Evolutionary conservation across 176 grass and related monocot species (phyloP).

Genomic region (Bolboschoenus planiculmis): DNA sequence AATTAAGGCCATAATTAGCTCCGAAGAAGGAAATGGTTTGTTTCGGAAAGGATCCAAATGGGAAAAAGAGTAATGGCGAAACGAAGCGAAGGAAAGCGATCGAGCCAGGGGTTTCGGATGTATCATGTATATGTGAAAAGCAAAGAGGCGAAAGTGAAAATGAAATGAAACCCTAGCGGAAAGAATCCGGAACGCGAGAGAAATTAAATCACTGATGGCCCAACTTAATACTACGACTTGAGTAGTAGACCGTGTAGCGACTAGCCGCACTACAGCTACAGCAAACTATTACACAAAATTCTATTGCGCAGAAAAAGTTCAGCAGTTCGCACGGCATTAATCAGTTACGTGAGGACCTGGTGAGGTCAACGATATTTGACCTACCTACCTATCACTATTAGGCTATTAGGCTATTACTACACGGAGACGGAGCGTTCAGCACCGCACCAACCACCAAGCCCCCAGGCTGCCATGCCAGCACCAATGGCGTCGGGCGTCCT

Average conservation of each 20-base stretch:
- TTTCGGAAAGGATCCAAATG: neutral
- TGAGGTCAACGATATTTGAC: too few species aligned
- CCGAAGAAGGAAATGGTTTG: neutral
- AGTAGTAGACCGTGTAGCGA: too few species aligned
- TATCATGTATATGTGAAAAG: neutral
- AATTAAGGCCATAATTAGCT: neutral
- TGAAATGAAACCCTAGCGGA: slow-evolving; percentile 14
- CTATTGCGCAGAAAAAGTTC: too few species aligned
- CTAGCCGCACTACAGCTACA: too few species aligned
- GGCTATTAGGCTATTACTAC: too few species aligned
- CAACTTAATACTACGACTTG: too few species aligned
- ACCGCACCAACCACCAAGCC: neutral
- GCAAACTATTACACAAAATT: too few species aligned
- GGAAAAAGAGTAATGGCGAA: neutral
- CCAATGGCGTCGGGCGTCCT: slow-evolving; percentile 47
- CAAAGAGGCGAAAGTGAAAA: slow-evolving; percentile 4
- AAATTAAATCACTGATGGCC: neutral
- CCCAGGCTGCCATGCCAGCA: too few species aligned
- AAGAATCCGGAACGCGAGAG: neutral
- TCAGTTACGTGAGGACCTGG: too few species aligned
- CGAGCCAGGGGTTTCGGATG: neutral
- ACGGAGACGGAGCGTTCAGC: neutral
- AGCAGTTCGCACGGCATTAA: too few species aligned
- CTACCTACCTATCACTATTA: too few species aligned
- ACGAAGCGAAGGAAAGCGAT: neutral